A percentile compares a stretch with the other conserved stretches of the same genome.
Evolutionary conservation across 2,329 filamentous ascomycete species (phyloP).

Genomic region (Aspergillus pseudotamarii): DNA sequence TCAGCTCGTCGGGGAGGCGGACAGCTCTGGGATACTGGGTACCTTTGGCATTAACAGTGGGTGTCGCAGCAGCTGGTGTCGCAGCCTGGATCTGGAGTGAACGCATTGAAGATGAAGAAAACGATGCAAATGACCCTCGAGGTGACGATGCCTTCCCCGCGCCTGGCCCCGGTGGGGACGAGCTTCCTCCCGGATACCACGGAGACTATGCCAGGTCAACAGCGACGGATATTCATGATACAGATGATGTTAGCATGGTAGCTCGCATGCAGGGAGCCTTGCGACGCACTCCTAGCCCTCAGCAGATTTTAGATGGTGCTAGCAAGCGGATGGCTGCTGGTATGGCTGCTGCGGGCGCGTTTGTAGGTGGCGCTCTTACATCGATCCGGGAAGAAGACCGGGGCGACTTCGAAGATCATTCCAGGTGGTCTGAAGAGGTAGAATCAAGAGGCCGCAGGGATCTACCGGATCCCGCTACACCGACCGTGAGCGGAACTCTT

Average conservation of each 20-base stretch:
- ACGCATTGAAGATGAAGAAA: slow-evolving; percentile 72
- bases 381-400: slow-evolving; percentile 84
- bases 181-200: slow-evolving; percentile 32
- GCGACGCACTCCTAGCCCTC: slow-evolving; percentile 79
- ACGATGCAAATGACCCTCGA: slow-evolving; percentile 61
- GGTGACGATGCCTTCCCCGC: slow-evolving; percentile 30
- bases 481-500: slow-evolving; percentile 34
- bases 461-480: slow-evolving; percentile 27
- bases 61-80: slow-evolving; percentile 81
- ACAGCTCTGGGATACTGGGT: slow-evolving; percentile 73
- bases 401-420: slow-evolving; percentile 79
- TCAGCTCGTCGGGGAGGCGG: slow-evolving; percentile 45
- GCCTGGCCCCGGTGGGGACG: slow-evolving; percentile 27
- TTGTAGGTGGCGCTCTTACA: slow-evolving; percentile 77
- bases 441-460: slow-evolving; percentile 59
- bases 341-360: slow-evolving; percentile 79
- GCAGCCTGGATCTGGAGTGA: slow-evolving; percentile 95
- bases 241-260: slow-evolving; percentile 64
- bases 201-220: slow-evolving; percentile 39
- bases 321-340: slow-evolving; percentile 80
- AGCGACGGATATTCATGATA: slow-evolving; percentile 36
- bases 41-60: slow-evolving; percentile 82
- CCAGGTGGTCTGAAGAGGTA: slow-evolving; percentile 89
- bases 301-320: slow-evolving; percentile 83
- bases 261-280: slow-evolving; percentile 79